Evolutionary conservation across 306 rosid species (phyloP).

Genomic region (Pyrus bretschneideri): DNA sequence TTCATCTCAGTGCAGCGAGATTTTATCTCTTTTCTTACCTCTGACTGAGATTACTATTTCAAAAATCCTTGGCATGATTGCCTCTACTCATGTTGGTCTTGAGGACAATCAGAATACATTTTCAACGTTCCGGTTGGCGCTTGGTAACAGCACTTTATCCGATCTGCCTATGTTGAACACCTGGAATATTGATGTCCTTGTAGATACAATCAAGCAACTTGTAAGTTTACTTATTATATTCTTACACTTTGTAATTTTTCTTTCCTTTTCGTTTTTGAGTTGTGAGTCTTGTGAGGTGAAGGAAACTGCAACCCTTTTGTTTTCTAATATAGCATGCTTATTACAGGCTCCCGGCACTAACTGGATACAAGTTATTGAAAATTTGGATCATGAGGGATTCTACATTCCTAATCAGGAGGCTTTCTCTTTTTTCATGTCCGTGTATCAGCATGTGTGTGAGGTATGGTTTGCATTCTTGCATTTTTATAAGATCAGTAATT

Average conservation of each 20-base stretch:
- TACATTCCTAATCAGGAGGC: constrained; percentile 88
- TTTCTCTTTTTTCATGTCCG: constrained; percentile 77
- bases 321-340: constrained; percentile 17
- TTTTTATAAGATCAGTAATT: neutral
- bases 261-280: neutral
- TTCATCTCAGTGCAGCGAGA: constrained; percentile 74
- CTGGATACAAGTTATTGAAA: constrained; percentile 75
- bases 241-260: neutral
- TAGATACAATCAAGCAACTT: constrained; percentile 70
- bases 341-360: constrained; percentile 79
- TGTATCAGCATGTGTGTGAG: constrained; percentile 66
- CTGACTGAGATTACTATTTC: constrained; percentile 65
- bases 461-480: constrained; percentile 29
- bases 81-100: constrained; percentile 64
- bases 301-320: neutral
- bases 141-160: constrained; percentile 52
- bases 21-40: constrained; percentile 85
- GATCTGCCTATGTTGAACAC: constrained; percentile 66
- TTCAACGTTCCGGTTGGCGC: constrained; percentile 61
- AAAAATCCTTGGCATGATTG: constrained; percentile 81
- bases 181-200: constrained; percentile 92
- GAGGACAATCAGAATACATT: constrained; percentile 75
- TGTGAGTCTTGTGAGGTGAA: neutral
- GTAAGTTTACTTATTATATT: constrained; percentile 39
- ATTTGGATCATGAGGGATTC: constrained; percentile 93